phyloP scores from a whole-genome alignment of 2,329 filamentous ascomycete species.

The Stachybotrys elegans region DNA sequence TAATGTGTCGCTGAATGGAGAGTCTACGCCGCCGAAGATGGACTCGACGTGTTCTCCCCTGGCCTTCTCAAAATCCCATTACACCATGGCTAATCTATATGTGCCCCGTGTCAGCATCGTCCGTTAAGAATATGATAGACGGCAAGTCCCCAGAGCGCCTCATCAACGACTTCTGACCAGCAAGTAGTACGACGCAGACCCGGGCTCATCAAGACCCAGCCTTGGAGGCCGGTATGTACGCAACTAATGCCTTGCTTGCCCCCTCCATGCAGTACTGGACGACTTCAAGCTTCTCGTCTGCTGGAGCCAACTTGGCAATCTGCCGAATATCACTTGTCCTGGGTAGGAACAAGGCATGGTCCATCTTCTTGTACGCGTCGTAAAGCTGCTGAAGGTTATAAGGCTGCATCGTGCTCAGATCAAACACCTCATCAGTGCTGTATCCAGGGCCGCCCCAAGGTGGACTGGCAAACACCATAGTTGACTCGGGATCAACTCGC shows the following conservation, averaged over 20 bases:
- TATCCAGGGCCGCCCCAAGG: slow-evolving; percentile 58
- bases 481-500: slow-evolving; percentile 32
- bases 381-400: slow-evolving; percentile 67
- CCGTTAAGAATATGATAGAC: not conserved
- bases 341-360: slow-evolving; percentile 75
- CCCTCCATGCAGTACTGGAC: slow-evolving; percentile 90
- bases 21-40: too few species aligned
- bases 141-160: too few species aligned
- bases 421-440: slow-evolving; percentile 63
- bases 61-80: too few species aligned
- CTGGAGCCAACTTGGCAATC: slow-evolving; percentile 54
- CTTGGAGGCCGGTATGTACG: slow-evolving; percentile 47
- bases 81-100: too few species aligned
- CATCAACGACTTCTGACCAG: too few species aligned
- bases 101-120: too few species aligned
- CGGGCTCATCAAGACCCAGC: too few species aligned
- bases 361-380: slow-evolving; percentile 52
- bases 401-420: slow-evolving; percentile 81
- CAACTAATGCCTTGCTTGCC: slow-evolving; percentile 77
- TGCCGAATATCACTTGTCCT: slow-evolving; percentile 79
- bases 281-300: slow-evolving; percentile 59
- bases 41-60: too few species aligned
- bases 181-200: too few species aligned
- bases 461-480: slow-evolving; percentile 52
- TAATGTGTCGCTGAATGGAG: too few species aligned